These are phyloP conservation scores for Jacaranda copaia DNA, from an alignment of 257 asterid species.

Conservation along the genomic window DNA sequence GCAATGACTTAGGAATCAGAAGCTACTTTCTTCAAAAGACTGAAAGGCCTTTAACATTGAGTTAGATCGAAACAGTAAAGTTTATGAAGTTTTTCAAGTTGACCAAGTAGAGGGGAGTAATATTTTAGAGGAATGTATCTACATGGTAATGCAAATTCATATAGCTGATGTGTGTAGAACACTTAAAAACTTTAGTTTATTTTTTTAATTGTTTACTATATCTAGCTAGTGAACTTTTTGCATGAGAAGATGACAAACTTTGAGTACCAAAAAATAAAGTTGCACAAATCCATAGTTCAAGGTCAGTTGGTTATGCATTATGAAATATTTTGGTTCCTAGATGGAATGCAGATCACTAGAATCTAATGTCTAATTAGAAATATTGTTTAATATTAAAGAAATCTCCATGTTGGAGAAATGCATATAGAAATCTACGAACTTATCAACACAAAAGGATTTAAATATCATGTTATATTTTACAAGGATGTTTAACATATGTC, in stretches of 20 bases:
- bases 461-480: neutral
- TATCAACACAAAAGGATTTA: neutral
- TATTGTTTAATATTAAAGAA: neutral
- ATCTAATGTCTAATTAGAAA: slow-evolving; percentile 16
- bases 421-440: neutral
- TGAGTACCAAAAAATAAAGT: no score
- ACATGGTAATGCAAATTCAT: no score
- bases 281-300: no score
- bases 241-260: no score
- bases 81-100: slow-evolving; percentile 58
- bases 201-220: no score
- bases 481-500: slow-evolving; percentile 8
- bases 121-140: neutral
- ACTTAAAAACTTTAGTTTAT: no score
- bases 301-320: slow-evolving; percentile 29
- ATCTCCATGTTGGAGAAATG: slow-evolving; percentile 20
- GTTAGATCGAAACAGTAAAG: neutral
- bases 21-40: slow-evolving; percentile 94
- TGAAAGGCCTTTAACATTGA: slow-evolving; percentile 72
- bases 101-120: slow-evolving; percentile 52
- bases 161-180: no score
- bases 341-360: neutral
- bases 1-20: slow-evolving; percentile 95
- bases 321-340: slow-evolving; percentile 34
- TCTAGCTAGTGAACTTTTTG: no score